Percentiles rank a stretch among this genome's conserved stretches.
Evolutionary conservation across 1,284 basidiomycete species (phyloP).

Genomic region (Irpex rosettiformis): DNA sequence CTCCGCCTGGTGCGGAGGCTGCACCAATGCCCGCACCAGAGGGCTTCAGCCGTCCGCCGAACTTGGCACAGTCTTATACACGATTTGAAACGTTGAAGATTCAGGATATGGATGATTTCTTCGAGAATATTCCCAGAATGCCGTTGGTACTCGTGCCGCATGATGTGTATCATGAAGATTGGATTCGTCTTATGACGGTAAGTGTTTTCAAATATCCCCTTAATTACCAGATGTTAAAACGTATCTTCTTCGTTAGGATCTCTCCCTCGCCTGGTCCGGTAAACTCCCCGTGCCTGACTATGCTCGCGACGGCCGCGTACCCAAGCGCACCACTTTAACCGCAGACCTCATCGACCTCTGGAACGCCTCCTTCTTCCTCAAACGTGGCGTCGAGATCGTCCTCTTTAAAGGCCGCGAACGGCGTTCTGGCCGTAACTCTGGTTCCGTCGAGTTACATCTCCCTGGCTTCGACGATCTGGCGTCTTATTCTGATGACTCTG

Average conservation of each 20-base stretch:
- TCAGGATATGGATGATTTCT: conserved; percentile 70
- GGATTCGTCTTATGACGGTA: conserved; percentile 73
- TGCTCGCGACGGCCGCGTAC: conserved; percentile 40
- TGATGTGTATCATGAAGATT: conserved; percentile 73
- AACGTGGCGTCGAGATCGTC: conserved; percentile 67
- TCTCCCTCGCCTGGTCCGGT: conserved; percentile 69
- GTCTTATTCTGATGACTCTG: conserved; percentile 30
- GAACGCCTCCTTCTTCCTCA: conserved; percentile 70
- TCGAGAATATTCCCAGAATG: conserved; percentile 62
- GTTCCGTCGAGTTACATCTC: conserved; percentile 50
- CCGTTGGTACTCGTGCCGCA: conserved; percentile 69
- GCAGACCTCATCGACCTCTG: conserved; percentile 72
- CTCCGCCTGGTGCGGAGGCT: conserved; percentile 24
- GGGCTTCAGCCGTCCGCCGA: conserved; percentile 66
- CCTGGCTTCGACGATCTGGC: conserved; percentile 44
- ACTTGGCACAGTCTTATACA: conserved; percentile 61
- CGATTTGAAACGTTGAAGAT: conserved; percentile 68
- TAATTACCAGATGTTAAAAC: background rate
- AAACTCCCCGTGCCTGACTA: conserved; percentile 58
- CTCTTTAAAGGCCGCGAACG: conserved; percentile 74
- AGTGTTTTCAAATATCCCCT: conserved; percentile 16
- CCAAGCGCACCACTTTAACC: conserved; percentile 56
- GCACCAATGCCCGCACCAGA: conserved; percentile 56
- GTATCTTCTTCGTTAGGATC: conserved; percentile 44
- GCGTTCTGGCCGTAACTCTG: conserved; percentile 57